phyloP scores from a whole-genome alignment of 768 basidiomycete genomes.

The Saitozyma podzolica region DNA sequence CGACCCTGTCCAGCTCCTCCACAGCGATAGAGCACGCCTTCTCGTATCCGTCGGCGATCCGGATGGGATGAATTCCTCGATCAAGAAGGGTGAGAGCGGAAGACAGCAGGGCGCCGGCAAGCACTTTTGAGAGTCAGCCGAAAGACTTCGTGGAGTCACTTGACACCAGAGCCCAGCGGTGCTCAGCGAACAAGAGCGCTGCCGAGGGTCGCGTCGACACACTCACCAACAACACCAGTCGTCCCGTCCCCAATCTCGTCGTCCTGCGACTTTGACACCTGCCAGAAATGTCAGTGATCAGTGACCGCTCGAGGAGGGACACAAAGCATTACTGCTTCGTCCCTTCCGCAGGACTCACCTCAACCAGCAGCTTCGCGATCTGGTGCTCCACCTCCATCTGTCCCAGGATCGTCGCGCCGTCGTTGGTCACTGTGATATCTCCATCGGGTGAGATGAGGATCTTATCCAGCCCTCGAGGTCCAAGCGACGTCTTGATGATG shows the following conservation, averaged over 20 bases:
- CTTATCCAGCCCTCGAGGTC: constrained; percentile 79
- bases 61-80: constrained; percentile 97
- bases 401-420: constrained; percentile 94
- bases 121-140: constrained; percentile 59
- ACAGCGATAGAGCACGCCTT: constrained; percentile 88
- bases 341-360: constrained; percentile 25
- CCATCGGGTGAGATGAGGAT: constrained; percentile 72
- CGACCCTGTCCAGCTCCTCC: constrained; percentile 82
- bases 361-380: constrained; percentile 93
- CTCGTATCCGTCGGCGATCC: constrained; percentile 98
- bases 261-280: constrained; percentile 95
- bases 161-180: too few species aligned
- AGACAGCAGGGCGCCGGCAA: constrained; percentile 95
- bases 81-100: constrained; percentile 95
- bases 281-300: constrained; percentile 36
- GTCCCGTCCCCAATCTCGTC: constrained; percentile 99
- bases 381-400: constrained; percentile 99
- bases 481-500: constrained; percentile 91
- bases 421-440: constrained; percentile 98
- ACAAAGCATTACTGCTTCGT: neutral
- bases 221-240: constrained; percentile 95
- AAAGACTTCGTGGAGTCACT: neutral
- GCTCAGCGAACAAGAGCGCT: neutral
- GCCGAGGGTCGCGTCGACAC: neutral
- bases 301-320: neutral